Evolutionary conservation across 192 early-diverging fungal genomes (phyloP).

Genomic region (Podochytrium sp.): DNA sequence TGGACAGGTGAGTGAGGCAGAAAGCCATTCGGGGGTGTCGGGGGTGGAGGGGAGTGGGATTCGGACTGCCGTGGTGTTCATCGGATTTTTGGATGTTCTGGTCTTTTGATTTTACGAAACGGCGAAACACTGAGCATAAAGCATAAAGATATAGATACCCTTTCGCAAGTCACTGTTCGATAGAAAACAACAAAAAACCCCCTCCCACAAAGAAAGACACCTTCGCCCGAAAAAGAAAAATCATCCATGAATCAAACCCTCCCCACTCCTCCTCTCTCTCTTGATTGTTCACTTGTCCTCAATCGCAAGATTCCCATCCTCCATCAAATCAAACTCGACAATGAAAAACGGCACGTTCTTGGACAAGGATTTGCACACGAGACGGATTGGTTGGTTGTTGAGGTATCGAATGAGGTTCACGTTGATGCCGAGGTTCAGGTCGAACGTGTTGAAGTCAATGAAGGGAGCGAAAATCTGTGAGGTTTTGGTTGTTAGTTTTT

Average conservation of each 20-base stretch:
- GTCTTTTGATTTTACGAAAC: too few relatives aligned
- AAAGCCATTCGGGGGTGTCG: neutral
- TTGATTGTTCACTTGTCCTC: neutral
- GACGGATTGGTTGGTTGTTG: slow-evolving; percentile 69
- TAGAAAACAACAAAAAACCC: neutral
- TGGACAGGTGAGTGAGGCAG: neutral
- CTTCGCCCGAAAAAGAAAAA: too few relatives aligned
- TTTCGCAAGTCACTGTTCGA: too few relatives aligned
- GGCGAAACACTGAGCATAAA: too few relatives aligned
- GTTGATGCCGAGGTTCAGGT: slow-evolving; percentile 56
- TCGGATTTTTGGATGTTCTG: too few relatives aligned
- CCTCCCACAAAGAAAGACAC: neutral
- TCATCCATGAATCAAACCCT: too few relatives aligned
- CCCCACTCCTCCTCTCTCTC: too few relatives aligned
- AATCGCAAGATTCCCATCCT: neutral
- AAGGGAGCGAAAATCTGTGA: slow-evolving; percentile 70
- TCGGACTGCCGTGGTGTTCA: too few relatives aligned
- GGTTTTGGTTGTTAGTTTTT: too few relatives aligned
- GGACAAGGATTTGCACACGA: slow-evolving; percentile 69
- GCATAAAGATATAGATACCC: too few relatives aligned
- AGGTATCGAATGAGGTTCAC: slow-evolving; percentile 50
- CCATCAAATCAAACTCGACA: slow-evolving; percentile 60
- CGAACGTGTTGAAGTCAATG: slow-evolving; percentile 56
- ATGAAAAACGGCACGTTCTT: slow-evolving; percentile 69
- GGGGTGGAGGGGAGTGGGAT: too few relatives aligned